Conservation (phyloP, 208 protist genomes). For the Phytomonas serpens region DNA sequence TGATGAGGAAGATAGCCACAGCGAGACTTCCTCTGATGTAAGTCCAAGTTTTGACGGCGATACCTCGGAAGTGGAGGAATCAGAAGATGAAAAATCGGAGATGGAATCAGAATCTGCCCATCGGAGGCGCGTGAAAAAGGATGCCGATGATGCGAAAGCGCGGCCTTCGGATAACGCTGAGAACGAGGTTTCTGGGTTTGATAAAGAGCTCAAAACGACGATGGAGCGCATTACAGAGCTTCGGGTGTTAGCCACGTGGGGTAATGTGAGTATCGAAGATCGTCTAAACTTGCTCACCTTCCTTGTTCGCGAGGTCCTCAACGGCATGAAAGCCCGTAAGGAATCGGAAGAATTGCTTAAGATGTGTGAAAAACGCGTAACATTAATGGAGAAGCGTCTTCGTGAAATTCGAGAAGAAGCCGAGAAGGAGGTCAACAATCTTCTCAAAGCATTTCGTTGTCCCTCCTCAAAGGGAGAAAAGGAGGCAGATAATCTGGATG, state of each 20-base stretch:
- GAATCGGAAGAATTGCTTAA: slow-evolving; percentile 54
- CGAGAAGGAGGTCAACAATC: slow-evolving; percentile 57
- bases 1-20: slow-evolving; percentile 17
- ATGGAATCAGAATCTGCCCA: background rate
- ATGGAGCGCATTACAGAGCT: slow-evolving; percentile 53
- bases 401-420: slow-evolving; percentile 69
- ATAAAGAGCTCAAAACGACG: slow-evolving; percentile 38
- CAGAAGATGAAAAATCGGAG: slow-evolving; percentile 12
- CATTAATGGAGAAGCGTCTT: slow-evolving; percentile 38
- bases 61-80: slow-evolving; percentile 4
- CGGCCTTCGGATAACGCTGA: slow-evolving; percentile 14
- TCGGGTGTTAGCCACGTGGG: slow-evolving; percentile 61
- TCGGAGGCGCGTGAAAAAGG: slow-evolving; percentile 10
- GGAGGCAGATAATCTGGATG: background rate
- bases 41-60: slow-evolving; percentile 11
- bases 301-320: slow-evolving; percentile 55
- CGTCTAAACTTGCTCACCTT: slow-evolving; percentile 74
- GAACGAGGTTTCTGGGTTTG: slow-evolving; percentile 13
- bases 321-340: slow-evolving; percentile 31
- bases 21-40: slow-evolving; percentile 15
- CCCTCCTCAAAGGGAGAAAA: background rate
- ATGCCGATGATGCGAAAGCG: background rate
- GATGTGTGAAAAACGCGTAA: slow-evolving; percentile 31
- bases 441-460: slow-evolving; percentile 23
- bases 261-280: slow-evolving; percentile 66